Evolutionary conservation across 345 rosid genomes (phyloP).

Genomic region (Hibiscus trionum): DNA sequence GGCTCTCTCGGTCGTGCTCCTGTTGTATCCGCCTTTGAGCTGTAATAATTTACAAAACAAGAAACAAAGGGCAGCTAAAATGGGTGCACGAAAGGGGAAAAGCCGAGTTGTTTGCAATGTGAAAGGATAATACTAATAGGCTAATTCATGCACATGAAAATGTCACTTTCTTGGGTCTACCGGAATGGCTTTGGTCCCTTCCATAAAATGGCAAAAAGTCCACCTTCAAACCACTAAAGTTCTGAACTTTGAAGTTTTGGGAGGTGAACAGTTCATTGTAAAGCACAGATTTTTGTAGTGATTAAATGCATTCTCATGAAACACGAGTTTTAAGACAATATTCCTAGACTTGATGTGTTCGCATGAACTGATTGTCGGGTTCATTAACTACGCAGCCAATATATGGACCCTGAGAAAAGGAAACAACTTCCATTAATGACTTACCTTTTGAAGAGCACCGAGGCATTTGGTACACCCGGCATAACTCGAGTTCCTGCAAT

Average conservation of each 20-base stretch:
- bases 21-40: slow-evolving; percentile 50
- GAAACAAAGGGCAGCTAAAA: neutral
- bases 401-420: neutral
- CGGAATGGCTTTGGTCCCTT: slow-evolving; percentile 22
- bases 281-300: neutral
- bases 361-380: neutral
- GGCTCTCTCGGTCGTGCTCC: slow-evolving; percentile 47
- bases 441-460: slow-evolving; percentile 88
- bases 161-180: slow-evolving; percentile 29
- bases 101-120: slow-evolving; percentile 27
- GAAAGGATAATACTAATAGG: slow-evolving; percentile 18
- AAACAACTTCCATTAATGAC: neutral
- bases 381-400: neutral
- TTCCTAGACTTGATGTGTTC: slow-evolving; percentile 23
- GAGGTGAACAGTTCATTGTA: neutral
- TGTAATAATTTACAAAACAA: slow-evolving; percentile 21
- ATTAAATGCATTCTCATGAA: neutral
- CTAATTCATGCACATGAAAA: slow-evolving; percentile 15
- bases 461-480: slow-evolving; percentile 95
- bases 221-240: neutral
- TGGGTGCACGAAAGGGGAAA: slow-evolving; percentile 18
- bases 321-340: slow-evolving; percentile 4
- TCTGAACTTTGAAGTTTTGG: neutral
- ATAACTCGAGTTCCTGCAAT: slow-evolving; percentile 79
- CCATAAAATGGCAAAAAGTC: slow-evolving; percentile 22